A percentile compares a stretch with the other conserved stretches of the same genome.
Conservation (phyloP, 257 asterid species). For the Solanum bulbocastanum region DNA sequence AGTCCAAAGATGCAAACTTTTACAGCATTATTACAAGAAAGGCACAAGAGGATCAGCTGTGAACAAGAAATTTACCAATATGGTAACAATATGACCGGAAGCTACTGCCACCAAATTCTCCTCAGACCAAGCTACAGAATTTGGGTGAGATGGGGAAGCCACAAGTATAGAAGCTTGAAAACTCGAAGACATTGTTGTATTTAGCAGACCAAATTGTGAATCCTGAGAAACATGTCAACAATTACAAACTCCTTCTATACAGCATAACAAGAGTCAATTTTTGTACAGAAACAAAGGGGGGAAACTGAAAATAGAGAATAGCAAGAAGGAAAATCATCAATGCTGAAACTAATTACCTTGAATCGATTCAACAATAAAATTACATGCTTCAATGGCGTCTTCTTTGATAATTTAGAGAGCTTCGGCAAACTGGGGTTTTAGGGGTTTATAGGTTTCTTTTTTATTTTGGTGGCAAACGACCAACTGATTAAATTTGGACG, state of each 20-base stretch:
- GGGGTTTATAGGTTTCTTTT: background rate
- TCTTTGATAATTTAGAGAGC: background rate
- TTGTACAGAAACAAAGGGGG: background rate
- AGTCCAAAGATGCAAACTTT: background rate
- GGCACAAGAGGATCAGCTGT: background rate
- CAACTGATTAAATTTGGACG: background rate
- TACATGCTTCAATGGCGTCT: background rate
- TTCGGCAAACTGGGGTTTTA: background rate
- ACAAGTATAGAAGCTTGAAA: constrained; percentile 59
- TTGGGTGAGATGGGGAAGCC: constrained; percentile 54
- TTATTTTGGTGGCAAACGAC: background rate
- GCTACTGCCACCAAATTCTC: constrained; percentile 87
- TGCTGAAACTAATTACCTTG: background rate
- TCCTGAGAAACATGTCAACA: background rate
- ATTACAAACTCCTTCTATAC: background rate
- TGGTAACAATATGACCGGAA: constrained; percentile 43
- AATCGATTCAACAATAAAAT: background rate
- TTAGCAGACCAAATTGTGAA: background rate
- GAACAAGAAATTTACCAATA: constrained; percentile 37
- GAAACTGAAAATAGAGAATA: background rate
- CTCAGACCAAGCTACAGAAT: constrained; percentile 82
- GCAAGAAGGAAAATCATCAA: background rate
- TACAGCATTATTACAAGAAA: background rate
- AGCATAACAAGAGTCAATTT: background rate
- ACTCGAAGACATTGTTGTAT: constrained; percentile 36